These are phyloP conservation scores for Monilinia fructicola DNA, from an alignment of 2,329 filamentous ascomycete genomes.

Conservation along the genomic window DNA sequence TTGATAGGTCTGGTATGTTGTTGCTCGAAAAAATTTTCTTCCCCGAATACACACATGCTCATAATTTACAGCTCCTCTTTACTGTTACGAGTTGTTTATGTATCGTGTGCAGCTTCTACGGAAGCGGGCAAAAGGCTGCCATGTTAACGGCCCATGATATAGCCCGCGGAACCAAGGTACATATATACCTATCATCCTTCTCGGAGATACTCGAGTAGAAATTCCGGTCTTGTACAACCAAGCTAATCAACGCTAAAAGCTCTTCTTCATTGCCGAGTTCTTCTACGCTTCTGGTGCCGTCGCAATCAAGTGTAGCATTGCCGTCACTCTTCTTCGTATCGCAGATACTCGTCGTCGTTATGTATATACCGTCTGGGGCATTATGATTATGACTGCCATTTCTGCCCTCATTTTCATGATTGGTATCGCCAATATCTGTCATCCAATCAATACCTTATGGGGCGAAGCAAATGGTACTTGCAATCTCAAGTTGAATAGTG, in stretches of 20 bases:
- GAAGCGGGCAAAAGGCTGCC: slow-evolving; percentile 35
- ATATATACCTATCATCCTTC: slow-evolving; percentile 25
- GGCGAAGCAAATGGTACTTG: slow-evolving; percentile 38
- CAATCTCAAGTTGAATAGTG: slow-evolving; percentile 38
- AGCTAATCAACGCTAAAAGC: slow-evolving; percentile 32
- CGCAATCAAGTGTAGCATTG: slow-evolving; percentile 40
- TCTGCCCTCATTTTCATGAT: slow-evolving; percentile 38
- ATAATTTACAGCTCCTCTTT: slow-evolving; percentile 4
- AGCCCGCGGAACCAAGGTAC: slow-evolving; percentile 33
- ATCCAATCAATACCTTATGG: slow-evolving; percentile 40
- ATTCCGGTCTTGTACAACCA: not conserved
- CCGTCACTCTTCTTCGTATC: slow-evolving; percentile 40
- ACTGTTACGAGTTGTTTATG: slow-evolving; percentile 25
- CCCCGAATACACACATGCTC: not conserved
- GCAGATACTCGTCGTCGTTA: slow-evolving; percentile 38
- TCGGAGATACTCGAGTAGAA: slow-evolving; percentile 6
- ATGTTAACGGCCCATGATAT: slow-evolving; percentile 26
- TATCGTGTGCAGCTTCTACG: slow-evolving; percentile 38
- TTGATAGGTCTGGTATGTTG: slow-evolving; percentile 35
- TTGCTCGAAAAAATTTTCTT: not conserved
- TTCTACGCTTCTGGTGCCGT: slow-evolving; percentile 42
- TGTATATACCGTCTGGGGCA: slow-evolving; percentile 36
- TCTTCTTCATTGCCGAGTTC: slow-evolving; percentile 44
- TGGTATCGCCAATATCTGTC: slow-evolving; percentile 39
- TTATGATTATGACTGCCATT: slow-evolving; percentile 32